Evolutionary conservation across 129 eudicot species (phyloP), one percentile per base, ranked within the genome.

Genomic region (Tagetes patula): DNA sequence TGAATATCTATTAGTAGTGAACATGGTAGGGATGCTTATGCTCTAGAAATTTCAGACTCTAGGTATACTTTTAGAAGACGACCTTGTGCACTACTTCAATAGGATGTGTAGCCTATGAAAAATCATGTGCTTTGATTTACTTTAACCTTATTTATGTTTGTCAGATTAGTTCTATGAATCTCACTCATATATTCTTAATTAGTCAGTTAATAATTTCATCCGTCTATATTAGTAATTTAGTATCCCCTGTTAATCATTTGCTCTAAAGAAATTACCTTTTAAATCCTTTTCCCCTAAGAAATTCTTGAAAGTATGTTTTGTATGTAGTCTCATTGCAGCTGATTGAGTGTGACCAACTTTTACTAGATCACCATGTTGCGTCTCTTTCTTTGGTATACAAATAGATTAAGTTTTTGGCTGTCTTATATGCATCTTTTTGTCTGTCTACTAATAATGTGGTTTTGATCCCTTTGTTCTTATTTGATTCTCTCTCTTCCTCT

Each of bases 321-420:
- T 47, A 33, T 65, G 13, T 50, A 74, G 62, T 62, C 39, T 13
- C 50, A 36, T 2, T 65, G 54, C 67, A 31, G 42, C 59, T 54
- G 45, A 47, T 67, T 45, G 31, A 67, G 60, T 59, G 45, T 43
- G 67, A 54, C 67, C 67, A 75, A 32, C 74, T 34, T 67, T 55
- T 55, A 54, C 12, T 53, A 67, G 60, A 49, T 74, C 64, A 54
- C 6, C 20, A 5, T 54, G 38, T 69, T 14, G 36, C 5, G 47
- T 6, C 27, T 11, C 46, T 45, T 34, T 12, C 14, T 42, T 67
- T 67, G 65, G 13, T 38, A 30, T 70, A 30, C 32, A 14, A 14
- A 38, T 52, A 52, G 59, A 68, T 68, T 47, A 42, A 68, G 4
- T 48, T 65, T 64, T 50, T 12, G 64, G 13, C 3, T n/a, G 50